Evolutionary conservation across 2,329 filamentous ascomycete genomes (phyloP).

Genomic region (Harringtonia lauricola): DNA sequence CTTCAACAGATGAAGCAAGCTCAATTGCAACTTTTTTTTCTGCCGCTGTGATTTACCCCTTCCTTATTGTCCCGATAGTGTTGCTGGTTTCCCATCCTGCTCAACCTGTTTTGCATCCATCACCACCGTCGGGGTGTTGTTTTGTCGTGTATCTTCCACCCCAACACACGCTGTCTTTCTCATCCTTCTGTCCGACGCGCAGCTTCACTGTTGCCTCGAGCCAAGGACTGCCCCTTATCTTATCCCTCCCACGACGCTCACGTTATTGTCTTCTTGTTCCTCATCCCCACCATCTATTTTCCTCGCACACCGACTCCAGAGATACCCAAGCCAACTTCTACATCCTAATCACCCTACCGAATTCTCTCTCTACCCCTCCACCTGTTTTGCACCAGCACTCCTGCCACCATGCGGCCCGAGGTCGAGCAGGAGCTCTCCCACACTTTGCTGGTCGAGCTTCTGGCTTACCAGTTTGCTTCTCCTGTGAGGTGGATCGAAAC

Average conservation of each 20-base stretch:
- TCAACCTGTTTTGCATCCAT: too few species aligned
- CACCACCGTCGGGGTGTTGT: background rate
- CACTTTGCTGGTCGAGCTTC: conserved; percentile 93
- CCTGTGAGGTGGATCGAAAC: conserved; percentile 99
- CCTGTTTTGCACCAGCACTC: background rate
- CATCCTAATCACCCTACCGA: background rate
- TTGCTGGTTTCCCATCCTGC: background rate
- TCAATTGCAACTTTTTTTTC: conserved; percentile 1
- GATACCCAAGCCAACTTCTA: background rate
- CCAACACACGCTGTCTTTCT: conserved; percentile 5
- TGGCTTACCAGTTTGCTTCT: conserved; percentile 98
- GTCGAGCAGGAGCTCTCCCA: conserved; percentile 98
- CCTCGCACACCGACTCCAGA: background rate
- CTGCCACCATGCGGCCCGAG: conserved; percentile 78
- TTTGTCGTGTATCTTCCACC: background rate
- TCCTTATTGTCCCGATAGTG: background rate
- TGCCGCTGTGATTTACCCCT: background rate
- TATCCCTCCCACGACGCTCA: background rate
- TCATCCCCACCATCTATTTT: background rate
- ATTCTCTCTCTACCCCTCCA: background rate
- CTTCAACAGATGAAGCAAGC: background rate
- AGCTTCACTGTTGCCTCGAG: conserved; percentile 2
- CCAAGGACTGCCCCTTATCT: background rate
- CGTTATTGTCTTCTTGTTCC: background rate
- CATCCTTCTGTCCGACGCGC: conserved; percentile 9